Evolutionary conservation across 768 basidiomycete species (phyloP), one percentile per base, ranked within the genome.

Genomic region (Lactarius deliciosus): DNA sequence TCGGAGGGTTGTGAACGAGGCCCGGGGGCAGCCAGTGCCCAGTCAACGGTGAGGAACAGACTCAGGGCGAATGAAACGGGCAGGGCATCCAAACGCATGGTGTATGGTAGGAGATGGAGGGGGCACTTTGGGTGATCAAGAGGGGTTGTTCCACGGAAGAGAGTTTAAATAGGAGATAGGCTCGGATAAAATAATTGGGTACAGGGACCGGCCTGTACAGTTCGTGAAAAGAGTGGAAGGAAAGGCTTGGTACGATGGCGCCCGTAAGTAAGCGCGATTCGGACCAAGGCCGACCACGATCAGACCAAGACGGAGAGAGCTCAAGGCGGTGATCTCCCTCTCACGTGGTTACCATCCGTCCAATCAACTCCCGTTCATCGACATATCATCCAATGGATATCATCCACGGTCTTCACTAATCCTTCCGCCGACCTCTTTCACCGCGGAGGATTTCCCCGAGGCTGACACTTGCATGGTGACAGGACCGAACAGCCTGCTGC

Each of bases 21-120:
- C 6, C 57, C 34, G 2, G 73, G 74, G 34, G 65, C 69, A 32
- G 74, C 74, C 30, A 70, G 56, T 25, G 70, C 64, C 38, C 70
- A 57, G 11, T 66, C 62, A 50, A 71, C 66, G 45, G n/a, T 54
- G 43, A 66, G 32, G 53, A 69, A 16, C 3, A 58, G 22, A 38
- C 43, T 47, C 20, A 61, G 34, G 3, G 61, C 65, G 25, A 67
- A 38, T 5, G 65, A 54, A 18, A 62, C 2, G 16, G 61, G 61
- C 0, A 63, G 25, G 11, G 18, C 50, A 10, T 66, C 61, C 2
- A 66, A 8, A 6, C 50, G 65, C 65, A 66, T 66, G 16, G 16
- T 53, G 20, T 18, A 4, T 30, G 53, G 30, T 0, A 28, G 32
- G 25, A 41, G 45, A 16, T 2, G 41, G 28, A 15, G 30, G 22